Conservation (phyloP, 257 asterid genomes). For the Salvia rosmarinus region DNA sequence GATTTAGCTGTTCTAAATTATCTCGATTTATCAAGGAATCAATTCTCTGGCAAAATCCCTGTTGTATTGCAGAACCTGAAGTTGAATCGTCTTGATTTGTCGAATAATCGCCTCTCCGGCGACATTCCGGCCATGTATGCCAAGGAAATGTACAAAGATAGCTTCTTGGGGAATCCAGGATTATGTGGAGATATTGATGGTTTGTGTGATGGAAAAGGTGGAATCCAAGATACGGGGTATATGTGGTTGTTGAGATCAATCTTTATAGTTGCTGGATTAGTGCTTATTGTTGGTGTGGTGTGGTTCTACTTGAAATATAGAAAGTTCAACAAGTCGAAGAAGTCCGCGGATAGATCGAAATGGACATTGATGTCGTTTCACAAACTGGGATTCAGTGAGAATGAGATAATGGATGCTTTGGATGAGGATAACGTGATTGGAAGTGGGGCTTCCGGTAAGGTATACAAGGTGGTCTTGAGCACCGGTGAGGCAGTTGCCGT, state of each 20-base stretch:
- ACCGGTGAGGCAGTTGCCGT: constrained; percentile 83
- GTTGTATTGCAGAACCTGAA: constrained; percentile 75
- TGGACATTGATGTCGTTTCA: constrained; percentile 98
- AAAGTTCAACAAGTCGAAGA: constrained; percentile 52
- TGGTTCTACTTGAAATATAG: constrained; percentile 75
- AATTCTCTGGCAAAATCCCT: constrained; percentile 72
- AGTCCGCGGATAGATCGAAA: constrained; percentile 65
- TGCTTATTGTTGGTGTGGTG: constrained; percentile 57
- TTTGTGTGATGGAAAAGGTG: constrained; percentile 59
- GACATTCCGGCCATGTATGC: constrained; percentile 80
- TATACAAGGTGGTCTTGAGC: constrained; percentile 89
- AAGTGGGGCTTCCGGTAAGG: constrained; percentile 89
- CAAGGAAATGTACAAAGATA: constrained; percentile 70
- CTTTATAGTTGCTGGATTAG: constrained; percentile 63
- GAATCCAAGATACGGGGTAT: constrained; percentile 47
- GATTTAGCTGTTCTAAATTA: constrained; percentile 74
- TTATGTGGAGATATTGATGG: constrained; percentile 84
- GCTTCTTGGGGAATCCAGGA: constrained; percentile 87
- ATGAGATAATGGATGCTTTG: constrained; percentile 74
- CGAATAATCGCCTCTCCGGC: constrained; percentile 81
- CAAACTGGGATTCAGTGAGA: constrained; percentile 78
- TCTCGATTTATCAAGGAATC: constrained; percentile 87
- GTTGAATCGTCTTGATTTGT: constrained; percentile 81
- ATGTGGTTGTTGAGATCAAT: constrained; percentile 68
- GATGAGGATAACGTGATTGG: constrained; percentile 97